Evolutionary conservation across 148 eudicot species (phyloP), one percentile per base, ranked within the genome.

Genomic region (Mesembryanthemum crystallinum): DNA sequence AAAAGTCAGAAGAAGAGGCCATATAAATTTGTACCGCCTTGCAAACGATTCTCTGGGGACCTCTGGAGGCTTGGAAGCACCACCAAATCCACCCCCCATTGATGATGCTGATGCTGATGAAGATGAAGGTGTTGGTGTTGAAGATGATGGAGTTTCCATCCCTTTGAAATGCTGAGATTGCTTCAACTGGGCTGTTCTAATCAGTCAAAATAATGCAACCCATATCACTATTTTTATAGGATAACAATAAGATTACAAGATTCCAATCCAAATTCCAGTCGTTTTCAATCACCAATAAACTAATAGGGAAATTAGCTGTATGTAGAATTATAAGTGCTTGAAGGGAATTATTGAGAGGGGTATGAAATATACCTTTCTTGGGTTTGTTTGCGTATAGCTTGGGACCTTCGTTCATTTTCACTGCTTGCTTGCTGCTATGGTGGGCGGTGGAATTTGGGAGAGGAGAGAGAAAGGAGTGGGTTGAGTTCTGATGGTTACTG

Each of bases 1-100:
- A 68, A 89, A 90, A 35, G 84, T 83, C 80, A 94, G 77, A 28
- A 95, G 72, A 67, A 92, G 72, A 71, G 98, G 98, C 92, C 91
- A 86, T 12, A 94, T 5, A 82, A 87, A 92, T 78, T 84, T 90
- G 61, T 89, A 89, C 17, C 97, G 93, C 70, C 92, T 84, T 25
- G 83, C 81, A 72, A 90, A 84, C 7, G 88, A 83, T 61, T 85
- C 77, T 74, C 42, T 85, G 5, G 70, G 77, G 3, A 73, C 72
- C 59, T 58, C 67, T 72, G 77, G 76, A 29, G 76, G 86, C 76
- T 37, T 52, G 14, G 67, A 49, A 57, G 74, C 74, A 11, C 67
- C 67, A 9, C 77, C 79, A 13, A 64, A 59, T 8, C 76, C 80
- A 35, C 72, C 60, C 23, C 83, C 83, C 12, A 30, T 30, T 37